Evolutionary conservation across 148 eudicot genomes (phyloP).

Genomic region (Rhododendron vialii): DNA sequence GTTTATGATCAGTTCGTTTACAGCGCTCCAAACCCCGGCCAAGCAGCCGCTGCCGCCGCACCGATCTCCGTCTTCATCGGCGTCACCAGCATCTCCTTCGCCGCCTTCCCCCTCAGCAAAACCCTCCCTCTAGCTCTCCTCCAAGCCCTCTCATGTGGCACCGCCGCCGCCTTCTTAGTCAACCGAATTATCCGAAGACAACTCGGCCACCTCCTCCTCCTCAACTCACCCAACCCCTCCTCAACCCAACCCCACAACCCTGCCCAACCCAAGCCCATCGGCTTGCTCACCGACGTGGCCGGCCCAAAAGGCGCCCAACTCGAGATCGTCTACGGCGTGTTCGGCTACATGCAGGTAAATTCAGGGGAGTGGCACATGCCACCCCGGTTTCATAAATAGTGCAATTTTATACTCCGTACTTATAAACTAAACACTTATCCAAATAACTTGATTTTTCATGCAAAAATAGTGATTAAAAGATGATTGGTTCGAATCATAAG

Average conservation of each 20-base stretch:
- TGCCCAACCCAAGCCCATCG: conserved; percentile 36
- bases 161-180: conserved; percentile 62
- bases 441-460: neutral
- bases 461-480: too few species aligned
- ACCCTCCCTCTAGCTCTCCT: conserved; percentile 45
- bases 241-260: conserved; percentile 13
- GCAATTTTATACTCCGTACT: too few species aligned
- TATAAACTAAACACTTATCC: too few species aligned
- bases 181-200: conserved; percentile 58
- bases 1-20: conserved; percentile 65
- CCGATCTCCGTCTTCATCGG: conserved; percentile 80
- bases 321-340: conserved; percentile 85
- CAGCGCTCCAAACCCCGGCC: conserved; percentile 96
- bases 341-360: conserved; percentile 72
- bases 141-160: conserved; percentile 74
- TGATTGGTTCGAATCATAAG: too few species aligned
- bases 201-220: conserved; percentile 76
- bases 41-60: conserved; percentile 93
- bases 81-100: conserved; percentile 63
- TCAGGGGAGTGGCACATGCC: too few species aligned
- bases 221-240: conserved; percentile 25
- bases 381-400: too few species aligned
- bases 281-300: conserved; percentile 68
- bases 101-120: conserved; percentile 83
- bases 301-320: conserved; percentile 91